These are phyloP conservation scores for Saccharomycopsis olivae DNA, from an alignment of 805 yeast genomes.

Conservation along the genomic window DNA sequence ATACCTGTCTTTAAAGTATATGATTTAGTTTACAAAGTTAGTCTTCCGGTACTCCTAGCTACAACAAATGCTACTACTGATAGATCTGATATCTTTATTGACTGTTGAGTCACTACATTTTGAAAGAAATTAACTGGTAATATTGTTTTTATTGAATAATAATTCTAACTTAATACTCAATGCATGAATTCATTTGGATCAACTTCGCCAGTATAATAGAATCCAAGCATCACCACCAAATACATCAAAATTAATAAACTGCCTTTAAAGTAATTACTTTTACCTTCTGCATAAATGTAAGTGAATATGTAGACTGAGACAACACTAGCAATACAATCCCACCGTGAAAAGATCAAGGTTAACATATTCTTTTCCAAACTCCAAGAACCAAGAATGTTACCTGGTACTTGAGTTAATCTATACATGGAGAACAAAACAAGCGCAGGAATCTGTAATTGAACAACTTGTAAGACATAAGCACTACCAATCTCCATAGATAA, in stretches of 20 bases:
- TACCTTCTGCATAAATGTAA: constrained; percentile 93
- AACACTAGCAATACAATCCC: constrained; percentile 86
- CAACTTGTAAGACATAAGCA: constrained; percentile 94
- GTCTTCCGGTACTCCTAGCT: constrained; percentile 41
- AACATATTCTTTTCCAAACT: constrained; percentile 31
- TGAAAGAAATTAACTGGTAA: no score
- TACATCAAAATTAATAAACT: constrained; percentile 75
- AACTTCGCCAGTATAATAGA: constrained; percentile 60
- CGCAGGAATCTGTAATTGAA: constrained; percentile 86
- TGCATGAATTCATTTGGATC: no score
- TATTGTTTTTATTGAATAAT: no score
- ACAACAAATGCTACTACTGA: constrained; percentile 23
- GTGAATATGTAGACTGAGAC: constrained; percentile 84
- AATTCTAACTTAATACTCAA: no score
- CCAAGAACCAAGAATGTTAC: constrained; percentile 24
- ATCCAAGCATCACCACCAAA: constrained; percentile 66
- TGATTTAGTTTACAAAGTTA: constrained; percentile 59
- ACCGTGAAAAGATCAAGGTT: constrained; percentile 82
- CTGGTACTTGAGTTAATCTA: constrained; percentile 29
- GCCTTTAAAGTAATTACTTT: constrained; percentile 93
- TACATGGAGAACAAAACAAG: constrained; percentile 67
- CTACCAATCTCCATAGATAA: constrained; percentile 96
- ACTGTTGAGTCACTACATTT: background rate
- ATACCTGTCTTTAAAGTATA: constrained; percentile 57
- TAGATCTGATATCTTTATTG: constrained; percentile 20